Base-by-base conservation (phyloP, 495 filamentous ascomycete species). In the Penicillium ucsense region DNA sequence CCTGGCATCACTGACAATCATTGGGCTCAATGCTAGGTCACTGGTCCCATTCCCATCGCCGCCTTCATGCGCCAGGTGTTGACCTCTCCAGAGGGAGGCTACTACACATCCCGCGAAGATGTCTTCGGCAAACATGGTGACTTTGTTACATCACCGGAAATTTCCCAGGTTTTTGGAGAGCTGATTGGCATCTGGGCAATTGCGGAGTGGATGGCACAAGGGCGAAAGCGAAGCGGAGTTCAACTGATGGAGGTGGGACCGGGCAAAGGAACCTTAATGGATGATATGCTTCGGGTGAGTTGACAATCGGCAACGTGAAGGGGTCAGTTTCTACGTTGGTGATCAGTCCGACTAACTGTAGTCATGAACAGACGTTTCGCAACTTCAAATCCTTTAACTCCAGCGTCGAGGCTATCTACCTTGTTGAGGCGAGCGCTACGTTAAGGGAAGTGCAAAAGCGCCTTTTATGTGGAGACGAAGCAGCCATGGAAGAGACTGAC, bases 61-160 rank as follows among this genome's bases (percentile, higher is more conserved):
- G 79, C 86, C 35, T 98, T 89, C 66, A 98, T 98, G 92, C 89
- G 92, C 59, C 92, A 96, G 82, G 95, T 91, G 63, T 82, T 98
- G 53, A 96, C 90, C 9, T 85, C 85, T 8, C 83, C 88, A 43
- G 71, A 85, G n/a, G 88, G 87, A 46, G 92, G 92, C 38, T 98
- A 98, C 72, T 98, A 98, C 68, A 95, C 88, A 4, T 78, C 84
- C 3, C 77, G 77, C 4, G 43, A 45, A 35, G 32, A 47, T 57
- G 89, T 90, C 39, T 97, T 98, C 55, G 94, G 92, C 2, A 73
- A 77, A 45, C 84, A 85, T 57, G 92, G 92, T 29, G 92, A 98
- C 63, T 98, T 98, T 49, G 85, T 96, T 38, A 98, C 92, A 0
- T 95, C 89, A 5, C 92, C 92, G 1, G 92, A 98, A 66, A 96